phyloP scores from a whole-genome alignment of 768 basidiomycete genomes.

The Lactarius pseudohatsudake region DNA sequence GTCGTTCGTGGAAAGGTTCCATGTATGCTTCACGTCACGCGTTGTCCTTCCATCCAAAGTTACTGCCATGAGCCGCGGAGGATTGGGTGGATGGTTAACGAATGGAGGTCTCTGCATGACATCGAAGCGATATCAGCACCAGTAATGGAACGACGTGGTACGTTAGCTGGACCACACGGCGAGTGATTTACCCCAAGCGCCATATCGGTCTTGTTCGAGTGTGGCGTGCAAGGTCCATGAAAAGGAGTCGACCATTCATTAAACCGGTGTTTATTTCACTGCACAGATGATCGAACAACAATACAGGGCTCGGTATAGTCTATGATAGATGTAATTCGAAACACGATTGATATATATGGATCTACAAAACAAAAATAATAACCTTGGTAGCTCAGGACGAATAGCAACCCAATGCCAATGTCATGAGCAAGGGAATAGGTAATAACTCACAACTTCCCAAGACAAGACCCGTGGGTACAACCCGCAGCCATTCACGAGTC shows the following conservation, averaged over 20 bases:
- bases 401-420: background rate
- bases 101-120: background rate
- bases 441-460: background rate
- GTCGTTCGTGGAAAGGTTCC: background rate
- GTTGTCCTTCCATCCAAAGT: background rate
- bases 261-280: background rate
- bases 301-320: background rate
- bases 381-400: background rate
- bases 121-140: background rate
- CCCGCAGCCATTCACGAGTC: slow-evolving; percentile 3
- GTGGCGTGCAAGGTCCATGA: background rate
- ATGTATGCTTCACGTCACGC: background rate
- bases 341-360: slow-evolving; percentile 5
- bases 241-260: background rate
- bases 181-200: no score
- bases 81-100: background rate
- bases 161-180: no score
- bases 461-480: background rate
- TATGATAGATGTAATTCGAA: background rate
- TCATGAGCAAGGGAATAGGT: background rate
- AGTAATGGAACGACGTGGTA: no score
- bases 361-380: background rate
- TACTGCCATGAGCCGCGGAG: background rate
- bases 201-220: background rate
- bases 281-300: background rate